A percentile compares a stretch with the other conserved stretches of the same genome.
Conservation (phyloP, 1,284 basidiomycete genomes). For the Leucoagaricus sp. region DNA sequence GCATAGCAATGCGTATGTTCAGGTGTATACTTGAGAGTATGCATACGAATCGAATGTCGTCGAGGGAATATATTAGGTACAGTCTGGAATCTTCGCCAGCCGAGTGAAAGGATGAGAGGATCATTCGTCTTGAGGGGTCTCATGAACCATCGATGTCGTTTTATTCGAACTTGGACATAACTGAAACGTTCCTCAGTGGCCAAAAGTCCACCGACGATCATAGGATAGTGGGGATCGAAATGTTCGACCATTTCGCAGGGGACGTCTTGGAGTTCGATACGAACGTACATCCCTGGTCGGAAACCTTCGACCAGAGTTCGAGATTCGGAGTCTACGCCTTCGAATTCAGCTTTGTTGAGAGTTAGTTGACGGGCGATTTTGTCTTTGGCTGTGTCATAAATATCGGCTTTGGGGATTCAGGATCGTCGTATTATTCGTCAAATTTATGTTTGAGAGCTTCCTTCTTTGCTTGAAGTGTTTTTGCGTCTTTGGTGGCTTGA, state of each 20-base stretch:
- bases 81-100: conserved; percentile 96
- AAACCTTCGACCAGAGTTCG: conserved; percentile 90
- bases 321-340: conserved; percentile 74
- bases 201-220: conserved; percentile 92
- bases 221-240: conserved; percentile 90
- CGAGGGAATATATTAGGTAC: conserved; percentile 95
- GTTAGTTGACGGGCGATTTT: conserved; percentile 87
- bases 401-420: conserved; percentile 78
- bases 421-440: conserved; percentile 96
- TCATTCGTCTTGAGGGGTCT: conserved; percentile 97
- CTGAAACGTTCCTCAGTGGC: conserved; percentile 92
- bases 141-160: conserved; percentile 94
- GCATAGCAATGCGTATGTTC: conserved; percentile 99
- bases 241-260: conserved; percentile 93
- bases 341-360: conserved; percentile 88
- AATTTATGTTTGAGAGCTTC: conserved; percentile 93
- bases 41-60: conserved; percentile 98
- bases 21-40: conserved; percentile 99
- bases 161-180: conserved; percentile 93
- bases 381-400: conserved; percentile 91
- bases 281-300: conserved; percentile 91
- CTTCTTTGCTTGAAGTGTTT: conserved; percentile 83
- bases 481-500: conserved; percentile 41
- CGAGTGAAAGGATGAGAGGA: conserved; percentile 92
- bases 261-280: conserved; percentile 83